Percentiles rank a stretch among this genome's conserved stretches.
Evolutionary conservation across 306 rosid genomes (phyloP).

Genomic region (Sicyos baderoa): DNA sequence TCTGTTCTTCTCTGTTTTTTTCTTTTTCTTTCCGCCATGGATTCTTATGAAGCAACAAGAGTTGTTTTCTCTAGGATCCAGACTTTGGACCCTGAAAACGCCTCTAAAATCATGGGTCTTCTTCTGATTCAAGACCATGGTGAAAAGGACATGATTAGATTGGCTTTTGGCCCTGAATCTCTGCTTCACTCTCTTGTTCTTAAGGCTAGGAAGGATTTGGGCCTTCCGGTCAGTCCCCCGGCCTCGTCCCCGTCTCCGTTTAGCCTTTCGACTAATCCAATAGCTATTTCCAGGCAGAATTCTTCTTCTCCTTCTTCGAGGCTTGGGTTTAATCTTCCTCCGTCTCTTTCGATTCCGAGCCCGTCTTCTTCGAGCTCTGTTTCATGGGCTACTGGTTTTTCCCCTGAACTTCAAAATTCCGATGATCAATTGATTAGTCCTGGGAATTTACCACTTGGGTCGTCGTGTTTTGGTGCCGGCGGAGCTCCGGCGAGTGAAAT

Average conservation of each 20-base stretch:
- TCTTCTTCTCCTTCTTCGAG: constrained; percentile 60
- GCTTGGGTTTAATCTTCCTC: constrained; percentile 37
- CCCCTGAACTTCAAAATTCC: constrained; percentile 51
- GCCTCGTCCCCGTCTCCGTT: too few species aligned
- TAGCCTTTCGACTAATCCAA: constrained; percentile 37
- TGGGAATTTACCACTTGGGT: constrained; percentile 29
- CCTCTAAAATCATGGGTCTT: constrained; percentile 92
- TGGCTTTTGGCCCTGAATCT: constrained; percentile 91
- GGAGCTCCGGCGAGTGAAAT: constrained; percentile 39
- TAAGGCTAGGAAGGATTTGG: constrained; percentile 71
- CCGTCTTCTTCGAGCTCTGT: constrained; percentile 34
- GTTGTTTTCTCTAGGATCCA: constrained; percentile 85
- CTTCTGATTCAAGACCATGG: constrained; percentile 92
- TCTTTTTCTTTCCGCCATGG: constrained; percentile 36
- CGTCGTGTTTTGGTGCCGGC: constrained; percentile 25
- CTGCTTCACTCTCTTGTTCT: constrained; percentile 67
- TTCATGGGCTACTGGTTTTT: constrained; percentile 38
- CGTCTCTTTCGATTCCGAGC: constrained; percentile 51
- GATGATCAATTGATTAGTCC: constrained; percentile 57
- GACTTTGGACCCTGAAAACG: constrained; percentile 90
- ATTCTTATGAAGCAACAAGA: constrained; percentile 86
- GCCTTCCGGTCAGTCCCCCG: too few species aligned
- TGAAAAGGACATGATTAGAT: constrained; percentile 94
- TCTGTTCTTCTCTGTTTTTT: too few species aligned
- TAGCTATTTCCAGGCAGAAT: constrained; percentile 38